Evolutionary conservation across 2,329 filamentous ascomycete species (phyloP), one percentile per base, ranked within the genome.

Genomic region (Cephalotrichum gorgonifer): DNA sequence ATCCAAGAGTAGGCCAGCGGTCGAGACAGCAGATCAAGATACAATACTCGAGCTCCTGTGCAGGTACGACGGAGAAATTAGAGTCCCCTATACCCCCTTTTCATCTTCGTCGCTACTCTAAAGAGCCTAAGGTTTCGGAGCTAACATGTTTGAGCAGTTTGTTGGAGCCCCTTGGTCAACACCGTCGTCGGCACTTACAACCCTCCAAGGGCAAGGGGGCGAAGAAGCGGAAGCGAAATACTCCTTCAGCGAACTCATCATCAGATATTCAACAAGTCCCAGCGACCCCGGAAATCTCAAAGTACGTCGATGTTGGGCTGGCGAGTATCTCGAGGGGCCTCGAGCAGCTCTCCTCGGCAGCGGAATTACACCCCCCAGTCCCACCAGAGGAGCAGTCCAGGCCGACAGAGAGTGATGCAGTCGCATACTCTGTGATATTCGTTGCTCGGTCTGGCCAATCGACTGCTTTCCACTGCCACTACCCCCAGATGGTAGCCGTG

Each of bases 31-130:
- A 44, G 71, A 85, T 47, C 81, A 86, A 61, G 74, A 82, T 47
- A 70, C 73, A 4, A 82, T 86, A 33, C 60, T 86, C 9, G 81
- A 86, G 53, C 68, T 88, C 44, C 69, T 86, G 5, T 85, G 78
- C 75, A 75, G 70, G 83, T 86, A 72, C 56, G 42, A 2, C 23
- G n/a, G n/a, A n/a, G 43, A 45, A 17, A 22, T 22, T 20, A 22
- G 17, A 20, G 17, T 5, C n/a, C 6, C 17, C 6, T 20, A 11
- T 6, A 9, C 6, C 35, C n/a, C n/a, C n/a, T n/a, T 22, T 38
- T 9, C 35, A 9, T 38, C n/a, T 20, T 6, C 22, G 17, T 39
- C 17, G 2, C 35, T 15, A 31, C 30, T 9, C 3, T 31, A 15
- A 11, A 3, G 17, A 39, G 12, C 2, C 22, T 11, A 39, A 39